Evolutionary conservation across 2,329 filamentous ascomycete species (phyloP).

Genomic region (Pleurostoma richardsiae): DNA sequence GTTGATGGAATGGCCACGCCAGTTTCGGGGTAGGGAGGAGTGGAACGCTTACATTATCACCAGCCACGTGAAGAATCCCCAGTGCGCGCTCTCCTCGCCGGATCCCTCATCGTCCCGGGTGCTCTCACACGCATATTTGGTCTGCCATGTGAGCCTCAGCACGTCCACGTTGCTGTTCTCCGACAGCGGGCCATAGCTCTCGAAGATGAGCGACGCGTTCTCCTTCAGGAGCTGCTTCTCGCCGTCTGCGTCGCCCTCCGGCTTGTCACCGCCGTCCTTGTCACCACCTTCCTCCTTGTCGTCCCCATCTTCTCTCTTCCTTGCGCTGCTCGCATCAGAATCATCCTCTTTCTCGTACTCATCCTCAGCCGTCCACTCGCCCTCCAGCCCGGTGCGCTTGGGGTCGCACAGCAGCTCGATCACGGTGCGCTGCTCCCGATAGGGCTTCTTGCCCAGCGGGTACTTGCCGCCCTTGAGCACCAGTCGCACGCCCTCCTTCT

Average conservation of each 20-base stretch:
- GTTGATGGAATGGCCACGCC: not conserved
- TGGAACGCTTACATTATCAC: slow-evolving; percentile 70
- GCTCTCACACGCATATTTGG: slow-evolving; percentile 77
- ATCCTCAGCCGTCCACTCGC: slow-evolving; percentile 54
- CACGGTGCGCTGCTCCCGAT: slow-evolving; percentile 65
- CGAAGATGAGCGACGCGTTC: slow-evolving; percentile 65
- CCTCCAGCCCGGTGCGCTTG: slow-evolving; percentile 68
- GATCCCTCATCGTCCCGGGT: slow-evolving; percentile 29
- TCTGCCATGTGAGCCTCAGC: slow-evolving; percentile 77
- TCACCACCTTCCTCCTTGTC: slow-evolving; percentile 7
- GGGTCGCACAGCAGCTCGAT: slow-evolving; percentile 82
- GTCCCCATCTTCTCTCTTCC: slow-evolving; percentile 4
- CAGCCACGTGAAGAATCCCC: slow-evolving; percentile 98
- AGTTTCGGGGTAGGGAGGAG: not conserved
- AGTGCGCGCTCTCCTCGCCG: slow-evolving; percentile 47
- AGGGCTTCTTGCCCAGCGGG: slow-evolving; percentile 47
- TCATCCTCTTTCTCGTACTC: slow-evolving; percentile 37
- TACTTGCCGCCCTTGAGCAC: slow-evolving; percentile 59
- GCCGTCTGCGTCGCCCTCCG: slow-evolving; percentile 24
- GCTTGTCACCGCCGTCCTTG: slow-evolving; percentile 20
- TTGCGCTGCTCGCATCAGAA: slow-evolving; percentile 7
- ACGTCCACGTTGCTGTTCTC: slow-evolving; percentile 54
- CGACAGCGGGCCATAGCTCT: slow-evolving; percentile 61
- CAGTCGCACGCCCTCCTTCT: slow-evolving; percentile 67
- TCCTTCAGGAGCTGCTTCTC: slow-evolving; percentile 50